Base-by-base conservation (phyloP, 2,329 filamentous ascomycete species). In the Fusarium chuoi region DNA sequence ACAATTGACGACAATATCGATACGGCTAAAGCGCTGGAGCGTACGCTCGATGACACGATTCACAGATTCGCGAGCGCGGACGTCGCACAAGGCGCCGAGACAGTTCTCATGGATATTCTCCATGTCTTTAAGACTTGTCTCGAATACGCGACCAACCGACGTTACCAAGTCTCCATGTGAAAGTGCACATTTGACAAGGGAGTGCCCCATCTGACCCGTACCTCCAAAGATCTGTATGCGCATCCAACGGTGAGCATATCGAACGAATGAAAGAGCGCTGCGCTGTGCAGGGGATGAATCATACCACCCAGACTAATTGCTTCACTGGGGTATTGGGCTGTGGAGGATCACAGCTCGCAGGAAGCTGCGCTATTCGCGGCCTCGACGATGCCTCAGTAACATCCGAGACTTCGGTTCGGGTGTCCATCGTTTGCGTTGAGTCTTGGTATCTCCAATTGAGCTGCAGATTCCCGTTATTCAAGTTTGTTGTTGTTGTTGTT, bases 181-280 rank as follows among this genome's bases (percentile, higher is more conserved):
- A 28, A 98, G 87, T 22, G 93, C 94, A 62, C 89, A 91, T 78
- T 96, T 96, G 68, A 96, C 94, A 26, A 98, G 89, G 13, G 94
- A 97, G 59, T 94, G 92, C 67, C 96, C 96, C 88, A 98, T 97
- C 79, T 99, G 96, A 63, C 96, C 96, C n/a, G 95, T 98, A 55
- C 94, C 95, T 55, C 96, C 96, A 83, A 98, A 99, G 62, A 98
- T 87, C 94, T 95, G 45, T 49, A 24, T 95, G 45, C 48, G n/a
- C 24, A 55, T 55, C 51, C 35, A 35, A 44, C 44, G 17, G 61
- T 76, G 33, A 71, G 65, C 24, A 30, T 46, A 20, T 41, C 22
- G 35, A 54, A 51, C 24, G 46, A 36, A 61, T 33, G 42, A 26
- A 24, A 51, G 41, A 33, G n/a, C 28, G 41, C 22, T 28, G 24